Percentiles rank a stretch among this genome's conserved stretches.
phyloP scores from a whole-genome alignment of 495 filamentous ascomycete genomes.

The Sabuloglossum arenarium region DNA sequence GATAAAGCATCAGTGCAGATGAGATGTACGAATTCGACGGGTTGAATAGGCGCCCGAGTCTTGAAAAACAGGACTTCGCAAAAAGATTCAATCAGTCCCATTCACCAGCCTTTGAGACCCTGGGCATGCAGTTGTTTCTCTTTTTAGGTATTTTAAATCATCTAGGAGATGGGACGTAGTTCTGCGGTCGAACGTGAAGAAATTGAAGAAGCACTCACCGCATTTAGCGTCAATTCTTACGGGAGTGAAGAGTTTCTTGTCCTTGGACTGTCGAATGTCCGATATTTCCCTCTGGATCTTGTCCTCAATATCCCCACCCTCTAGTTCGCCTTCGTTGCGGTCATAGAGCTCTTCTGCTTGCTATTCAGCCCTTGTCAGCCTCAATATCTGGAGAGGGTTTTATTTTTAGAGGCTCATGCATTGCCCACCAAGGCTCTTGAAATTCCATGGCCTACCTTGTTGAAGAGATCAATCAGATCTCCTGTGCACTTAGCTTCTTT shows the following conservation, averaged over 20 bases:
- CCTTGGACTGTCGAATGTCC: conserved; percentile 31
- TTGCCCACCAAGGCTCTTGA: neutral
- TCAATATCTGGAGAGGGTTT: neutral
- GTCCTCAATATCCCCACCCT: conserved; percentile 50
- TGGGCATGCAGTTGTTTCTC: neutral
- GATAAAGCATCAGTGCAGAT: conserved; percentile 45
- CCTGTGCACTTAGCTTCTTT: conserved; percentile 56
- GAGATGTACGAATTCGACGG: conserved; percentile 52
- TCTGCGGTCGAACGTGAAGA: too few species aligned
- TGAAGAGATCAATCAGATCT: conserved; percentile 54
- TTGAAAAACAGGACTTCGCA: conserved; percentile 41
- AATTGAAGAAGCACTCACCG: conserved; percentile 23
- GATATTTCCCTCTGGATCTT: conserved; percentile 62
- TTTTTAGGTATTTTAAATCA: too few species aligned
- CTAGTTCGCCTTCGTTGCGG: conserved; percentile 14
- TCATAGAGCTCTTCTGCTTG: conserved; percentile 37
- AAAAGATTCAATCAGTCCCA: conserved; percentile 3
- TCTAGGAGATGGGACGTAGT: too few species aligned
- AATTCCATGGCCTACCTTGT: conserved; percentile 32
- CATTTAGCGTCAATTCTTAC: conserved; percentile 62
- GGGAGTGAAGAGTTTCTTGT: conserved; percentile 31
- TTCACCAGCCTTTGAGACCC: neutral
- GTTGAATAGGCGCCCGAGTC: conserved; percentile 48
- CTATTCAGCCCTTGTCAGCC: conserved; percentile 14
- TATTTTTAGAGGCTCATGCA: neutral